Base-by-base conservation (phyloP, 768 basidiomycete species). In the Boletus reticulatus region DNA sequence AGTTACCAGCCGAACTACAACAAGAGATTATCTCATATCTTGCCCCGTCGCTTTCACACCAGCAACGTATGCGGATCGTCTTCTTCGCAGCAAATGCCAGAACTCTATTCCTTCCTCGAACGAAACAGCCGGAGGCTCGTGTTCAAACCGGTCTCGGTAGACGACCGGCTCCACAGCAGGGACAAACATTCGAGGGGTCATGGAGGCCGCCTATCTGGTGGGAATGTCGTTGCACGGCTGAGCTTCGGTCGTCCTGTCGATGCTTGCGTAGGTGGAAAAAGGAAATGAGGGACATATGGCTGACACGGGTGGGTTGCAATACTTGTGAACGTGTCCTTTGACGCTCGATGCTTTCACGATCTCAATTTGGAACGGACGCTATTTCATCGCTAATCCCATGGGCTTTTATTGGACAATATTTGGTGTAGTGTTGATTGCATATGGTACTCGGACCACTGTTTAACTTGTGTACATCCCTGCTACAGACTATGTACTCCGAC, bases 1-100 rank as follows among this genome's bases (percentile, higher is more conserved):
- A 57, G n/a, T 68, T 88, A 13, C 87, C 87, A 4, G 68, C 67
- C 10, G 87, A 88, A 65, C 70, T 88, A 8, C 79, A 81, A 52
- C 76, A 82, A 12, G 65, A 83, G 64, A 79, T 84, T 37, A 75
- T 88, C 34, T 79, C 82, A 13, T 79, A 80, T 61, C 68, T 85
- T 20, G 80, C 84, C 5, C 85, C 84, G 16, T 73, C 67, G 1
- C 77, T 88, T 48, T 85, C 85, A 17, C 64, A 76, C 19, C 68
- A 72, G 2, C 87, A 88, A 61, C 78, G 79, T 20, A 72, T 79
- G 58, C 78, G 78, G 9, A 76, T 88, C 32, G 78, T 75, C 58
- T 66, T 63, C 31, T 87, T 79, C 54, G 84, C 84, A 9, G 74
- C 80, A 2, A 73, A 75, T 31, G 49, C 67, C 0, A 52, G 67